Evolutionary conservation across 139 green algal genomes (phyloP).

Genomic region (Coelastrella sp.): DNA sequence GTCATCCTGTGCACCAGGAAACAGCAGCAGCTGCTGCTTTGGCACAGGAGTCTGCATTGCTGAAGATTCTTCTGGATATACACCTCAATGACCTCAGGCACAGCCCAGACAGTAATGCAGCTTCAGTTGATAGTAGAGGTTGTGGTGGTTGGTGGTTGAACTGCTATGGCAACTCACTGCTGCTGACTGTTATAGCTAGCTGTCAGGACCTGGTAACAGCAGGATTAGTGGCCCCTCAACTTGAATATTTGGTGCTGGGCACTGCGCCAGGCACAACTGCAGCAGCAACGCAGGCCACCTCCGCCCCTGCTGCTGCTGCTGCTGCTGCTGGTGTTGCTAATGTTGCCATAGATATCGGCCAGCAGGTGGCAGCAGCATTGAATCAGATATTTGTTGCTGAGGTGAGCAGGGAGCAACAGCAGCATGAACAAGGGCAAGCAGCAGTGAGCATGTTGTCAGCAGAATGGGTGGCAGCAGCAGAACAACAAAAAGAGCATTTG

Average conservation of each 20-base stretch:
- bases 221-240: neutral
- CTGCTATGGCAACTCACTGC: neutral
- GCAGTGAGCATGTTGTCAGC: neutral
- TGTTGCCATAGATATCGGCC: neutral
- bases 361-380: neutral
- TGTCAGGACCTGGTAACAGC: neutral
- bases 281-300: neutral
- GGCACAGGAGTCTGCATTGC: too few relatives aligned
- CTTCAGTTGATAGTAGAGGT: too few relatives aligned
- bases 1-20: too few relatives aligned
- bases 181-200: neutral
- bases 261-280: neutral
- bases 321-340: neutral
- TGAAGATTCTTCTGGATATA: too few relatives aligned
- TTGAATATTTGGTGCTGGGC: neutral
- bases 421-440: neutral
- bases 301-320: neutral
- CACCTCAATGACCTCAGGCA: too few relatives aligned
- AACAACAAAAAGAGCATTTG: neutral
- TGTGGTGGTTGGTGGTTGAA: neutral
- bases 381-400: neutral
- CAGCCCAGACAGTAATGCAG: too few relatives aligned
- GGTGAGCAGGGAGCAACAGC: neutral
- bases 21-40: neutral
- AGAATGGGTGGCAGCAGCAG: neutral